Percentiles rank a stretch among this genome's conserved stretches.
Evolutionary conservation across 2,329 filamentous ascomycete species (phyloP).

Genomic region (Colletotrichum eremochloae): DNA sequence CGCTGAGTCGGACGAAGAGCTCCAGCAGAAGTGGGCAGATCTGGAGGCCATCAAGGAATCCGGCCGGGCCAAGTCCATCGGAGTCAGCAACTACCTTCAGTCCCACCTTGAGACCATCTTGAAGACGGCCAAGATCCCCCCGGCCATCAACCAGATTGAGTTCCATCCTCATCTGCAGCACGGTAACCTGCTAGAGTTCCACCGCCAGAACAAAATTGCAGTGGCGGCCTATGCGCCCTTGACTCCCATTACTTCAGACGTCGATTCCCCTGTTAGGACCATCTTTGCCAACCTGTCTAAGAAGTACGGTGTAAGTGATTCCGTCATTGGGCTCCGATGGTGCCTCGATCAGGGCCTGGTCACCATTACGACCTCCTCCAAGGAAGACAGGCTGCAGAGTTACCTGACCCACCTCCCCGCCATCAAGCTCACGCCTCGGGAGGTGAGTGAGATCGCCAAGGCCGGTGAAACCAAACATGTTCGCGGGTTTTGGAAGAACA

Average conservation of each 20-base stretch:
- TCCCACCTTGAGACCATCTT: constrained; percentile 68
- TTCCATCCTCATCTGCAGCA: constrained; percentile 83
- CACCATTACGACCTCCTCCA: constrained; percentile 71
- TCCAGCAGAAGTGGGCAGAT: constrained; percentile 72
- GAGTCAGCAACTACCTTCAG: constrained; percentile 80
- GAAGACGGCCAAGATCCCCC: constrained; percentile 70
- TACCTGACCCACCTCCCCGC: constrained; percentile 63
- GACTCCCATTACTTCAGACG: constrained; percentile 62
- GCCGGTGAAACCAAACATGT: constrained; percentile 72
- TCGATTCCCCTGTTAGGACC: constrained; percentile 66
- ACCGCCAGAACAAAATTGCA: constrained; percentile 69
- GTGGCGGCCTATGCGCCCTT: constrained; percentile 69
- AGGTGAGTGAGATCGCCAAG: constrained; percentile 68
- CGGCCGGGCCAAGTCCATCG: constrained; percentile 77
- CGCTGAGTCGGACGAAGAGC: constrained; percentile 60
- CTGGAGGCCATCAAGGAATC: constrained; percentile 75
- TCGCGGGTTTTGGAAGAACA: constrained; percentile 69
- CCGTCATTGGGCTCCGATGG: constrained; percentile 72
- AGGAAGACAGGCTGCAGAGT: constrained; percentile 68
- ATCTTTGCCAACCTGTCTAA: constrained; percentile 64
- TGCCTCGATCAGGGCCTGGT: constrained; percentile 71
- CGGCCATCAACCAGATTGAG: constrained; percentile 85
- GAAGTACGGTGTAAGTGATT: constrained; percentile 70
- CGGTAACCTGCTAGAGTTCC: constrained; percentile 68
- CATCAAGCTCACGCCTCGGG: constrained; percentile 71